Percentiles rank a stretch among this genome's conserved stretches.
These are phyloP conservation scores for Acanthamoeba healyi DNA, from an alignment of 208 protist species.

Conservation along the genomic window DNA sequence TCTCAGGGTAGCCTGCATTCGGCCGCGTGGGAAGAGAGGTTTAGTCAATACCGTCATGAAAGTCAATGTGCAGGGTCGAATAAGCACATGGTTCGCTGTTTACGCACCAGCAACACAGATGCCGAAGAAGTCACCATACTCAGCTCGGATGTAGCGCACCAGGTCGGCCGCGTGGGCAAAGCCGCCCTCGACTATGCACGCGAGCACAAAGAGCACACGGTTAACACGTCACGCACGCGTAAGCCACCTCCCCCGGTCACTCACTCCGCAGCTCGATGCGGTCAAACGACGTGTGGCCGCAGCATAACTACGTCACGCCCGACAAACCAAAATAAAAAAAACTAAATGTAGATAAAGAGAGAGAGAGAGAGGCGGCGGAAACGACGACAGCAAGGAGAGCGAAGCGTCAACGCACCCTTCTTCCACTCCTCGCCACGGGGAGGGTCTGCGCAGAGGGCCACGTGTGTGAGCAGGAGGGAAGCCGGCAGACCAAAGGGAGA, in stretches of 20 bases:
- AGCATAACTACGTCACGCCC: neutral
- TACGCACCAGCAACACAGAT: constrained; percentile 92
- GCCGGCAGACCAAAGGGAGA: neutral
- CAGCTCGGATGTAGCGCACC: constrained; percentile 94
- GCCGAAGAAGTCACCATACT: constrained; percentile 96
- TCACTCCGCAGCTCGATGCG: neutral
- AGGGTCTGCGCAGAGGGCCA: constrained; percentile 87
- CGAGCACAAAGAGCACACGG: neutral
- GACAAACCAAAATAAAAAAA: neutral
- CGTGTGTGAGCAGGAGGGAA: neutral
- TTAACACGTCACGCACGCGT: no score
- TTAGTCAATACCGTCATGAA: constrained; percentile 45
- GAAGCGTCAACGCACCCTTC: no score
- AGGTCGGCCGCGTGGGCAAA: constrained; percentile 96
- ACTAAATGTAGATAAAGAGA: neutral
- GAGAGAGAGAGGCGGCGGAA: no score
- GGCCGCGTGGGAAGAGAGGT: neutral
- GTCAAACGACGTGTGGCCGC: no score
- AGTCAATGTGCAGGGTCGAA: constrained; percentile 30
- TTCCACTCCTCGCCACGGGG: constrained; percentile 87
- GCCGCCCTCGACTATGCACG: constrained; percentile 83
- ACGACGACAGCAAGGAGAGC: no score
- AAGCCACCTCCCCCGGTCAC: no score
- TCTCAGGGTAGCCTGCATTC: constrained; percentile 91
- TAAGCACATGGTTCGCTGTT: neutral